Base-by-base conservation (phyloP, 2,329 filamentous ascomycete species). In the Penicillium sp. region DNA sequence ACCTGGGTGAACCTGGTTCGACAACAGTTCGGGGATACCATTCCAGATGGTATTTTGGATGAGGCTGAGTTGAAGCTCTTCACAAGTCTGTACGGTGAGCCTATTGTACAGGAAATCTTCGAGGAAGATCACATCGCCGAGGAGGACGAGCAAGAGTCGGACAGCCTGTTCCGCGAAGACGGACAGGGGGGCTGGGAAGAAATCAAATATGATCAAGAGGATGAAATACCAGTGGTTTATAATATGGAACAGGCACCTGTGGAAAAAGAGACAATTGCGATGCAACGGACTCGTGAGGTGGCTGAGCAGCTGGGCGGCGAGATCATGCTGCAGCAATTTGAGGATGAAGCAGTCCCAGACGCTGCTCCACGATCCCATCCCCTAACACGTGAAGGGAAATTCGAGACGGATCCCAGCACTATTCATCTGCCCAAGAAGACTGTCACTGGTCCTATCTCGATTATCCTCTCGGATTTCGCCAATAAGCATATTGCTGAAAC, bases 1-100 rank as follows among this genome's bases (percentile, higher is more conserved):
- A 50, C 54, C 17, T 63, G 59, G 41, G 87, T 87, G 20, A 79
- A 85, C 40, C 74, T 80, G 51, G 84, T 87, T 23, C 80, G 84
- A 54, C 83, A 87, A 48, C 75, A 79, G 7, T 94, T 88, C 62
- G 84, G 88, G 46, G 83, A 93, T 56, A 82, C 77, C 0, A 66
- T 96, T 16, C 90, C 90, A 0, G 78, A 80, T 20, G 81, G 77
- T 21, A 80, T 87, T 53, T 65, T 96, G 36, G 81, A 74, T 21
- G 73, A 76, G 1, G 78, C 84, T 37, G 89, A 95, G 62, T 82
- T 84, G 56, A 71, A 70, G 33, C 69, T 94, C 1, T 95, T 94
- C 64, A 81, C 85, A 58, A 76, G 88, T 48, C 69, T 94, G 11
- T 96, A 93, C 62, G 91, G 90, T 1, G 74, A 82, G 21, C 87